Base-by-base conservation (phyloP, 345 rosid species). In the Syzygium jambos region DNA sequence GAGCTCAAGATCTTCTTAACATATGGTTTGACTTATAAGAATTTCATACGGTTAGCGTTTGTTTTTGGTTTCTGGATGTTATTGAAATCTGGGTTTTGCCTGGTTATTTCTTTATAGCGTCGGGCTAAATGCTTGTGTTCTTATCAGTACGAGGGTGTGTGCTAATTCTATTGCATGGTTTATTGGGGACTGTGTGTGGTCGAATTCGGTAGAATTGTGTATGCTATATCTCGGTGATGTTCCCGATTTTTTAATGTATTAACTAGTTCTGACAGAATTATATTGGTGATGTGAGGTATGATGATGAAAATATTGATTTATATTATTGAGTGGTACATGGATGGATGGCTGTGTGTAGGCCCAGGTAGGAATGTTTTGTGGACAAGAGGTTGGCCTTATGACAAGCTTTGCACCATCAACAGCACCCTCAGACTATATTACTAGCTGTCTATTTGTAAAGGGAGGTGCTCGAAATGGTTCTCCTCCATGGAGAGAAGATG, bases 331-430 rank as follows among this genome's bases (percentile, higher is more conserved):
- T 93, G 96, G 94, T 94, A 87, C 96, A 92, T 96, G 92, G 91
- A 95, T 94, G 93, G 88, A 87, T 93, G 96, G 92, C 91, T 95
- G 92, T 96, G 92, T 96, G 99, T 97, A 97, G 99, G 99, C 94
- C 93, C 99, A 96, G 98, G 98, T 96, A 95, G 98, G 96, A 92
- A 93, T 93, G 89, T 94, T 94, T 93, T 95, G 93, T 95, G 98
- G 94, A 89, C 98, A 94, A 93, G 98, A 95, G 92, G 92, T 95
- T 96, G 98, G 97, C 87, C 93, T 91, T 93, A 86, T 95, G 90
- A 86, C 98, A 89, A 93, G 99, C 97, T 95, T 92, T 93, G 95
- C 96, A 89, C 87, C 92, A 57, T 91, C 95, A 63, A 96, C 94
- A 92, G 95, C 92, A 87, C 91, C 89, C 90, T 88, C 98, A 80